Evolutionary conservation across 75 land plant species (phyloP).

Genomic region (Cunninghamia lanceolata): DNA sequence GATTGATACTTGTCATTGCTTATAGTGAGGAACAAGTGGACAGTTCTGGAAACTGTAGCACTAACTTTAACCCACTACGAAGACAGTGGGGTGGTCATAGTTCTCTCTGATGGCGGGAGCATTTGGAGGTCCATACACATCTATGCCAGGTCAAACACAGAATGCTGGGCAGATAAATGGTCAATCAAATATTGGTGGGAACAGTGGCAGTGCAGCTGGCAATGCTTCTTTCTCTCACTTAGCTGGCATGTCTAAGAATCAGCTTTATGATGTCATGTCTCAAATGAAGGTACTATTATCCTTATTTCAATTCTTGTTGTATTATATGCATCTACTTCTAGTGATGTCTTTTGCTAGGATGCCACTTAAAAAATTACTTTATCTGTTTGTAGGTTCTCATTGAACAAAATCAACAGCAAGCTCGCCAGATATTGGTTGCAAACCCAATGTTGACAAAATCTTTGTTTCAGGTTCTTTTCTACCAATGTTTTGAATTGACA

Average conservation of each 20-base stretch:
- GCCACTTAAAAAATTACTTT: neutral
- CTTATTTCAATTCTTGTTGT: conserved; percentile 1
- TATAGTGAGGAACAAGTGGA: neutral
- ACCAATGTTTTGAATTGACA: neutral
- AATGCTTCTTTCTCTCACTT: conserved; percentile 41
- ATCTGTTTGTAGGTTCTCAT: conserved; percentile 54
- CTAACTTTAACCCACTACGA: neutral
- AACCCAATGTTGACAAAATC: conserved; percentile 80
- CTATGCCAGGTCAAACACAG: conserved; percentile 4
- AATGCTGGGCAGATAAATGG: conserved; percentile 9
- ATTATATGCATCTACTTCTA: neutral
- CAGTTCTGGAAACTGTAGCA: neutral
- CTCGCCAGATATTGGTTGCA: conserved; percentile 77
- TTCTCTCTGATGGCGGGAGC: neutral
- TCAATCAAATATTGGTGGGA: conserved; percentile 6
- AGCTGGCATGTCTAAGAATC: conserved; percentile 87
- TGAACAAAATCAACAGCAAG: conserved; percentile 92
- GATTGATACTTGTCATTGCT: neutral
- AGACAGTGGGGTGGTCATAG: too few relatives aligned
- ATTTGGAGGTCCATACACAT: conserved; percentile 3
- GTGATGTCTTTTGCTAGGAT: neutral
- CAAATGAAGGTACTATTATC: conserved; percentile 76
- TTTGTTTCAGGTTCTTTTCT: conserved; percentile 78
- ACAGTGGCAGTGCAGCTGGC: conserved; percentile 19
- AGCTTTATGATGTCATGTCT: conserved; percentile 85